Conservation (phyloP, 2,329 filamentous ascomycete species). For the Ophiostoma angusticollis region DNA sequence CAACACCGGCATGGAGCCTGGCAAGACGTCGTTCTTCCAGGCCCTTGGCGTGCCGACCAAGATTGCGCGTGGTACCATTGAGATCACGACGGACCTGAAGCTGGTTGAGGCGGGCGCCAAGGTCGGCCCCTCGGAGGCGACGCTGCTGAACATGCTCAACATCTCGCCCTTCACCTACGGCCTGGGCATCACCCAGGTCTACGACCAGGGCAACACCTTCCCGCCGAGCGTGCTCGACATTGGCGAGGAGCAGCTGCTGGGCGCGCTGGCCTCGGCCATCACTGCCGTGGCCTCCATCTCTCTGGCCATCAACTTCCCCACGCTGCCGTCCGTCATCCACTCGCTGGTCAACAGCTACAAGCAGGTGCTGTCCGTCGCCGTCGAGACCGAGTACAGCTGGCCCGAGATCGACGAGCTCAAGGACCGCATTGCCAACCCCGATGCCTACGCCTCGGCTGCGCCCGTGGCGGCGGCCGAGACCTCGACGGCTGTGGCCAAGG, state of each 20-base stretch:
- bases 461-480: conserved; percentile 49
- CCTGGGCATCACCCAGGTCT: conserved; percentile 92
- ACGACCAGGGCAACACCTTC: conserved; percentile 95
- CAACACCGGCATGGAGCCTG: conserved; percentile 99
- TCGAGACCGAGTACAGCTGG: conserved; percentile 88
- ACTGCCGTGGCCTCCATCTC: conserved; percentile 81
- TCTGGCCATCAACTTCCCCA: conserved; percentile 88
- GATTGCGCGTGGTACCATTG: conserved; percentile 99
- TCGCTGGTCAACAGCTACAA: conserved; percentile 96
- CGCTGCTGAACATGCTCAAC: conserved; percentile 98
- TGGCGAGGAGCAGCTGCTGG: conserved; percentile 84
- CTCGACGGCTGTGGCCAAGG: conserved; percentile 40
- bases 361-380: conserved; percentile 80
- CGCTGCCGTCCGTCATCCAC: conserved; percentile 91
- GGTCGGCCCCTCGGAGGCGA: conserved; percentile 98
- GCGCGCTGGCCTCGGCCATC: conserved; percentile 68
- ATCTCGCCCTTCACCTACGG: conserved; percentile 99
- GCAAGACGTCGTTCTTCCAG: conserved; percentile 99
- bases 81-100: conserved; percentile 97
- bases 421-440: conserved; percentile 98
- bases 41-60: conserved; percentile 99
- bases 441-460: conserved; percentile 78
- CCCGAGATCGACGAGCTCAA: conserved; percentile 94
- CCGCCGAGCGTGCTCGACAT: conserved; percentile 77
- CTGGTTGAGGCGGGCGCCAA: conserved; percentile 85